phyloP scores from a whole-genome alignment of 306 rosid species.

The Fragaria nilgerrensis region DNA sequence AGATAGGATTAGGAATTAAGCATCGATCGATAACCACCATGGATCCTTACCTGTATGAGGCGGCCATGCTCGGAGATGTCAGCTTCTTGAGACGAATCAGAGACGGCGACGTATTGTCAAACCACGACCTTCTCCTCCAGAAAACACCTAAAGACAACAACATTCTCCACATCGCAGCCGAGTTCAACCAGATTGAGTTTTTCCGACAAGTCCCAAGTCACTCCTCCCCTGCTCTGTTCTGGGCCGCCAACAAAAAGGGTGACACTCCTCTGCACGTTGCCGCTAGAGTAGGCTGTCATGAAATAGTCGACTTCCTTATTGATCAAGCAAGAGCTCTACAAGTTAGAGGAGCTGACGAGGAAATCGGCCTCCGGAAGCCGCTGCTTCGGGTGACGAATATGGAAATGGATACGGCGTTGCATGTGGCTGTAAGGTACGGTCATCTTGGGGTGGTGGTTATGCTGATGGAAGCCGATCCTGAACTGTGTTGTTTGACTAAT shows the following conservation, averaged over 20 bases:
- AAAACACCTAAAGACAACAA: constrained; percentile 2
- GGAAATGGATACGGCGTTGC: constrained; percentile 9
- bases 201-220: background rate
- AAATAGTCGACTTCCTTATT: background rate
- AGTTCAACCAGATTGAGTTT: background rate
- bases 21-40: background rate
- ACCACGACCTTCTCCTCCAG: background rate
- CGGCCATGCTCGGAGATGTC: background rate
- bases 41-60: background rate
- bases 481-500: background rate
- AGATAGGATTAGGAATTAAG: too few species aligned
- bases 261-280: constrained; percentile 26
- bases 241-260: constrained; percentile 14
- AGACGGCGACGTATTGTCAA: background rate
- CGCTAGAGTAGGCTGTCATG: background rate
- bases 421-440: constrained; percentile 6
- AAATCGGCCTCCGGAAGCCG: background rate
- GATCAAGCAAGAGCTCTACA: background rate
- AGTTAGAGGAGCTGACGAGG: background rate
- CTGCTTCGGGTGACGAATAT: background rate
- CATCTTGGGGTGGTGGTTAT: background rate
- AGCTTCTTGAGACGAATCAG: background rate
- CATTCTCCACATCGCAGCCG: constrained; percentile 16
- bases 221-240: background rate
- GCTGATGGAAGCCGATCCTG: constrained; percentile 8